Percentiles rank a stretch among this genome's conserved stretches.
phyloP scores from a whole-genome alignment of 176 grass and related monocot genomes.

The Elymus sibiricus region DNA sequence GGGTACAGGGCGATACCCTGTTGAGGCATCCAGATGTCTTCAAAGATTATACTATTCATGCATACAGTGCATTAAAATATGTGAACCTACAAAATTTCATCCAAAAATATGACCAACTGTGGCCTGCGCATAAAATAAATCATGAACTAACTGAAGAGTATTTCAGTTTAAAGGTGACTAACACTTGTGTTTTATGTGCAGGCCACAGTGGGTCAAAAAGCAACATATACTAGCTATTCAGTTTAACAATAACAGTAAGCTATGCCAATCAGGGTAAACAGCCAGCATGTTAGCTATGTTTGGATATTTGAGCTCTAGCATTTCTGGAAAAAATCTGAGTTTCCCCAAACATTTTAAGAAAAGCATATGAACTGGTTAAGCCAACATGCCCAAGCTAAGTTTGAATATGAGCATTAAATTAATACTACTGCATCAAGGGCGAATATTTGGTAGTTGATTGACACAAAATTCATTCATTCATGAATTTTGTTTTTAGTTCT shows the following conservation, averaged over 20 bases:
- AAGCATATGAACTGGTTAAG: neutral
- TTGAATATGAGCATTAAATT: neutral
- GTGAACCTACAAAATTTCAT: neutral
- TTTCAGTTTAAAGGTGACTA: neutral
- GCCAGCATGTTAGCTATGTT: neutral
- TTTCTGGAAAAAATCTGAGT: neutral
- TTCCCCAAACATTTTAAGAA: neutral
- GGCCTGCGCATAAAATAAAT: neutral
- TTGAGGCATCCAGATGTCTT: neutral
- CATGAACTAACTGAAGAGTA: neutral
- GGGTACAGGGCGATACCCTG: neutral
- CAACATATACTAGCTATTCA: neutral
- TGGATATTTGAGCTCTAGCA: neutral
- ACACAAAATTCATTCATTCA: neutral
- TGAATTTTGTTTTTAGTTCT: neutral
- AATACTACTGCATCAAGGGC: neutral
- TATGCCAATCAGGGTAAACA: neutral
- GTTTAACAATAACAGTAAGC: neutral
- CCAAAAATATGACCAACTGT: neutral
- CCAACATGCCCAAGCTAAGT: neutral
- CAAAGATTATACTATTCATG: neutral
- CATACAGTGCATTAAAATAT: neutral
- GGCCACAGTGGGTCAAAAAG: neutral
- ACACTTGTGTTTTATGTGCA: neutral
- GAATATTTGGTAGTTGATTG: neutral